Conservation (phyloP, 768 basidiomycete genomes). For the Crucibulum laeve region DNA sequence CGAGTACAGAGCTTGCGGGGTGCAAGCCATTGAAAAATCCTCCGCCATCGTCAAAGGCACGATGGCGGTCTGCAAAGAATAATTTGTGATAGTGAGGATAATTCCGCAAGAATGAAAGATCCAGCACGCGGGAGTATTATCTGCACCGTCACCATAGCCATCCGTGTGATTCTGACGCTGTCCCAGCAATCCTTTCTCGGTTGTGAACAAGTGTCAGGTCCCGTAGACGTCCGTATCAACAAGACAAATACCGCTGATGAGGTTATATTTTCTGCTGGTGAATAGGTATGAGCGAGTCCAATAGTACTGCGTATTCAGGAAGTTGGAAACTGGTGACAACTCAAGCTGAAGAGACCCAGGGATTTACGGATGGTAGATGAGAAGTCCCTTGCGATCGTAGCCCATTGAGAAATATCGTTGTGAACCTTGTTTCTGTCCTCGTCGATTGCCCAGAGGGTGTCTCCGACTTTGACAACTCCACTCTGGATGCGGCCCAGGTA, state of each 20-base stretch:
- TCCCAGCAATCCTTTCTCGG: constrained; percentile 3
- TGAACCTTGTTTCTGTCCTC: constrained; percentile 6
- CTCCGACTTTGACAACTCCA: too few relatives aligned
- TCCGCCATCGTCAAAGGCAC: constrained; percentile 5
- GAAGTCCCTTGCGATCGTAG: constrained; percentile 2
- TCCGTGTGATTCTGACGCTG: background rate
- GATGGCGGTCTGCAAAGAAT: background rate
- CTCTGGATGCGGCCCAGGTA: too few relatives aligned
- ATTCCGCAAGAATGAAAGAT: constrained; percentile 5
- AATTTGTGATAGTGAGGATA: constrained; percentile 5
- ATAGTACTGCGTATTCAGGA: constrained; percentile 5
- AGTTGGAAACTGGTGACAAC: constrained; percentile 1
- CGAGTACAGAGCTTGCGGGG: too few relatives aligned
- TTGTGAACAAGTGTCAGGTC: constrained; percentile 5
- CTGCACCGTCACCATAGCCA: background rate
- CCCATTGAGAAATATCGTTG: constrained; percentile 1
- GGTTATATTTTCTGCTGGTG: constrained; percentile 1
- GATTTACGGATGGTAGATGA: background rate
- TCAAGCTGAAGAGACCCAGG: too few relatives aligned
- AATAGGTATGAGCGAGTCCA: constrained; percentile 3
- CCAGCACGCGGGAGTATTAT: constrained; percentile 3
- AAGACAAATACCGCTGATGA: constrained; percentile 6
- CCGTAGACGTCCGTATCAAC: constrained; percentile 7
- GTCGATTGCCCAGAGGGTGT: too few relatives aligned
- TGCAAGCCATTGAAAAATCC: constrained; percentile 8